Conservation (phyloP, 2,329 filamentous ascomycete species). For the Colletotrichum acutatum region DNA sequence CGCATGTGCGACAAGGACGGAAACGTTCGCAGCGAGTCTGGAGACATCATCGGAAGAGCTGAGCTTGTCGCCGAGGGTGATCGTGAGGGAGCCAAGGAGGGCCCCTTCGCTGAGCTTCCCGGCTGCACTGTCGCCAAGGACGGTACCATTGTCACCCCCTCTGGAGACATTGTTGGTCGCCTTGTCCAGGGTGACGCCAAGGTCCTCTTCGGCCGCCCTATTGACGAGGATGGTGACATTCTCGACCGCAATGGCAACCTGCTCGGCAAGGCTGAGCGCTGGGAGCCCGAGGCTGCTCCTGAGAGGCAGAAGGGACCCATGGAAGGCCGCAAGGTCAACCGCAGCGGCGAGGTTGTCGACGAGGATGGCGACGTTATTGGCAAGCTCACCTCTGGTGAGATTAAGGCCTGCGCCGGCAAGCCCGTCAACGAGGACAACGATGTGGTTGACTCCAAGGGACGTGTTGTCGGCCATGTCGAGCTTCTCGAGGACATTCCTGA, state of each 20-base stretch:
- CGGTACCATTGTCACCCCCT: constrained; percentile 72
- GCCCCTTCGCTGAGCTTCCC: constrained; percentile 74
- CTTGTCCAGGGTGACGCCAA: constrained; percentile 78
- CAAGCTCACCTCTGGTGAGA: constrained; percentile 74
- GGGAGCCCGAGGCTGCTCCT: constrained; percentile 58
- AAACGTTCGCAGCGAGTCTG: constrained; percentile 78
- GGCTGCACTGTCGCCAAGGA: constrained; percentile 76
- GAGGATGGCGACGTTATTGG: constrained; percentile 70
- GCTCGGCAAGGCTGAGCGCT: constrained; percentile 68
- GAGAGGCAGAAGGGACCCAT: constrained; percentile 65
- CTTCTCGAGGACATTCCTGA: constrained; percentile 70
- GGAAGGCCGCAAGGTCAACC: constrained; percentile 66
- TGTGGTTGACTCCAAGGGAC: constrained; percentile 75
- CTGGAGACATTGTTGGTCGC: constrained; percentile 78
- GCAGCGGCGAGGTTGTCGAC: constrained; percentile 70
- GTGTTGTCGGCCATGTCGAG: constrained; percentile 74
- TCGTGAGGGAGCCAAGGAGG: constrained; percentile 70
- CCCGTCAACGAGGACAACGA: constrained; percentile 78
- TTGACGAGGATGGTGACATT: constrained; percentile 86
- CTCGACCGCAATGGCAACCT: constrained; percentile 78
- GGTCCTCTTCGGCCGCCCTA: constrained; percentile 75
- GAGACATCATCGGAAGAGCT: constrained; percentile 74
- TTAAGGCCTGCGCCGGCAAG: constrained; percentile 73
- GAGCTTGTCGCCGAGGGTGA: constrained; percentile 77
- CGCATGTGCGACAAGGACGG: constrained; percentile 79